phyloP scores from a whole-genome alignment of 2,329 filamentous ascomycete genomes.

The Nemania diffusa region DNA sequence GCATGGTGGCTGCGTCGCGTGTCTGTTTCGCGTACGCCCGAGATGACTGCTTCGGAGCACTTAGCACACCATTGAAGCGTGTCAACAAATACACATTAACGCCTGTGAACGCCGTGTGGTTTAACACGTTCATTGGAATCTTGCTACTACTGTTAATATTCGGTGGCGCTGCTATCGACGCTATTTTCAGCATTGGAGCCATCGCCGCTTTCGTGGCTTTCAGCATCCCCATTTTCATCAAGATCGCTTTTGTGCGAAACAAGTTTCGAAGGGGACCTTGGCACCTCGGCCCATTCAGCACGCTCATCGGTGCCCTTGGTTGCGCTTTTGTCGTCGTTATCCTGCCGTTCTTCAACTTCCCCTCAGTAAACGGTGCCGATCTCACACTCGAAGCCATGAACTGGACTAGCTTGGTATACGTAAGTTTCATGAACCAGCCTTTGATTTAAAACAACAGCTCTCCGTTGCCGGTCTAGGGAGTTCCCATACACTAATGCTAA shows the following conservation, averaged over 20 bases:
- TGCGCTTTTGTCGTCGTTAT: slow-evolving; percentile 71
- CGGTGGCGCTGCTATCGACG: slow-evolving; percentile 70
- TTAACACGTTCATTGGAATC: slow-evolving; percentile 70
- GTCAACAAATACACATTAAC: slow-evolving; percentile 71
- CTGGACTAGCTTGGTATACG: slow-evolving; percentile 72
- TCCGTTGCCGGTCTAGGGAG: not conserved
- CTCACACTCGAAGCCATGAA: slow-evolving; percentile 68
- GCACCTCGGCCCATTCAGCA: slow-evolving; percentile 70
- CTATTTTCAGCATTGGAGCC: slow-evolving; percentile 76
- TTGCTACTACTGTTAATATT: slow-evolving; percentile 72
- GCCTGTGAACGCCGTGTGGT: slow-evolving; percentile 76
- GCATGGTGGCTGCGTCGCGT: slow-evolving; percentile 72
- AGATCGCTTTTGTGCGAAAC: slow-evolving; percentile 68
- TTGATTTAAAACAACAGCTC: not conserved
- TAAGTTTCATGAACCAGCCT: slow-evolving; percentile 32
- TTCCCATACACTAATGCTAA: slow-evolving; percentile 7
- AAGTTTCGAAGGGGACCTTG: slow-evolving; percentile 74
- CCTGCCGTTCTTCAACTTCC: slow-evolving; percentile 75
- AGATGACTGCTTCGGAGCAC: slow-evolving; percentile 72
- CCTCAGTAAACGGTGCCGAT: slow-evolving; percentile 64
- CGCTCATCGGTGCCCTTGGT: slow-evolving; percentile 66
- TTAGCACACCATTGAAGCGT: slow-evolving; percentile 66
- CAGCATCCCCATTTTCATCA: slow-evolving; percentile 67
- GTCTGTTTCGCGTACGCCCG: slow-evolving; percentile 79
- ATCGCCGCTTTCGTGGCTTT: slow-evolving; percentile 74